phyloP scores from a whole-genome alignment of 768 basidiomycete species.

The Inosperma sp. region DNA sequence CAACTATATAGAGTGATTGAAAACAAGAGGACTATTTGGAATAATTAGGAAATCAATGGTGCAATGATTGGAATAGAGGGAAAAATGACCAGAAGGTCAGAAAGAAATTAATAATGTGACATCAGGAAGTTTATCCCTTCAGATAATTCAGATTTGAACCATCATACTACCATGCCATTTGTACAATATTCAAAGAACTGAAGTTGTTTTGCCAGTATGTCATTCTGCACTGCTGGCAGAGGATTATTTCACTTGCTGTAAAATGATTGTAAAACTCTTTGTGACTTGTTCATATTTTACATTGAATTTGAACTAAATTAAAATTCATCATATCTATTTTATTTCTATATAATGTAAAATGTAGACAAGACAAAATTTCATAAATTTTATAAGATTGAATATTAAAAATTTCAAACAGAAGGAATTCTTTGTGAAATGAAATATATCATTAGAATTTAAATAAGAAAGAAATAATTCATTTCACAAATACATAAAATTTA shows the following conservation, averaged over 20 bases:
- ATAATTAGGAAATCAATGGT: too few relatives aligned
- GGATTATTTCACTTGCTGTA: neutral
- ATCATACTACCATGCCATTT: too few relatives aligned
- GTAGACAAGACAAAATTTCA: neutral
- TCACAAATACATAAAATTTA: neutral
- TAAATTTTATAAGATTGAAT: neutral
- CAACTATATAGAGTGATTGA: too few relatives aligned
- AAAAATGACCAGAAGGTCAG: too few relatives aligned
- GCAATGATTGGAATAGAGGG: too few relatives aligned
- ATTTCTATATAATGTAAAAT: neutral
- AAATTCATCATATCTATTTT: neutral
- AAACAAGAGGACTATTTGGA: too few relatives aligned
- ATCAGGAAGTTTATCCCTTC: neutral
- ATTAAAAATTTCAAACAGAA: neutral
- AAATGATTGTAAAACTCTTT: neutral
- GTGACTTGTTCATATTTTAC: slow-evolving; percentile 1
- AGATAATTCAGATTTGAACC: too few relatives aligned
- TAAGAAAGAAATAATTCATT: neutral
- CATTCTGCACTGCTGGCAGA: neutral
- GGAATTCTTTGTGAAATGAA: neutral
- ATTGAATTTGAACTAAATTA: neutral
- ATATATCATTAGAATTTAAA: too few relatives aligned
- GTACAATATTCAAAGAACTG: neutral
- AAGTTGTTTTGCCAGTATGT: neutral
- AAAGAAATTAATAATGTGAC: too few relatives aligned